Evolutionary conservation across 306 rosid genomes (phyloP).

Genomic region (Styphnolobium japonicum): DNA sequence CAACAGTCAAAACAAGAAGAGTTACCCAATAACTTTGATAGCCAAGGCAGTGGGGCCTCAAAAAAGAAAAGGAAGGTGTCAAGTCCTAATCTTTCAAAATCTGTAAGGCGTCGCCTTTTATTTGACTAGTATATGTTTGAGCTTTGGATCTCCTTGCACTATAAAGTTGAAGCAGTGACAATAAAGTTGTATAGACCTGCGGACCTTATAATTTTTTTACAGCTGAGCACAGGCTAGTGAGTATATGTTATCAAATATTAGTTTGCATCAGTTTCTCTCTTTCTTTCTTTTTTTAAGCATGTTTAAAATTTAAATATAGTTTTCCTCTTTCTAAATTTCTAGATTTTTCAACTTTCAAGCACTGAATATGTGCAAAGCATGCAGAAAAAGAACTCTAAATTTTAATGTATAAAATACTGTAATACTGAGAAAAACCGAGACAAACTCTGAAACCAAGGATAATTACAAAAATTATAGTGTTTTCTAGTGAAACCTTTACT

Average conservation of each 20-base stretch:
- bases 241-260: background rate
- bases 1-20: slow-evolving; percentile 39
- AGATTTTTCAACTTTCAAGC: too few species aligned
- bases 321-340: too few species aligned
- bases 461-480: too few species aligned
- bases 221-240: background rate
- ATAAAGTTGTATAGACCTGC: background rate
- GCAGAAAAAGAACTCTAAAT: too few species aligned
- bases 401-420: too few species aligned
- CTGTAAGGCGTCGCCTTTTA: slow-evolving; percentile 83
- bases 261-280: too few species aligned
- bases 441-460: too few species aligned
- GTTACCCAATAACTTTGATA: slow-evolving; percentile 23
- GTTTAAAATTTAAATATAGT: too few species aligned
- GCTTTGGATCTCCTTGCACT: background rate
- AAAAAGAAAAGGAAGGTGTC: slow-evolving; percentile 47
- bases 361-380: too few species aligned
- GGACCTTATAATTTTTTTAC: background rate
- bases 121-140: slow-evolving; percentile 49
- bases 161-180: background rate
- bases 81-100: slow-evolving; percentile 54
- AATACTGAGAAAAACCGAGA: too few species aligned
- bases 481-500: too few species aligned
- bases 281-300: too few species aligned
- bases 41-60: slow-evolving; percentile 32